Base-by-base conservation (phyloP, 805 yeast genomes). In the Kluyveromyces dobzhanskii region DNA sequence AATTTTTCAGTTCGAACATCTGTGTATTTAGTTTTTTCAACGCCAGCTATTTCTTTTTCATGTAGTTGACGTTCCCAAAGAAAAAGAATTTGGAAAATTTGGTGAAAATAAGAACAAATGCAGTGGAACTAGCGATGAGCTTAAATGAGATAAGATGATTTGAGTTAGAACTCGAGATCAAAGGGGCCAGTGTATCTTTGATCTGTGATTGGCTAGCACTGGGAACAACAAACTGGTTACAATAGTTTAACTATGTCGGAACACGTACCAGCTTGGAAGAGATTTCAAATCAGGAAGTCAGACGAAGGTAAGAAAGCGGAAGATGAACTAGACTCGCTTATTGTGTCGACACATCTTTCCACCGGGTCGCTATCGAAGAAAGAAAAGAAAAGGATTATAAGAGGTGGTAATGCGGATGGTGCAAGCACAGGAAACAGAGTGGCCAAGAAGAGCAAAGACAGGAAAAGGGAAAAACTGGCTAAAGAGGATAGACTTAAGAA, bases 221-320 rank as follows among this genome's bases (percentile, higher is more conserved):
- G n/a, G n/a, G n/a, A n/a, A n/a, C n/a, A n/a, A n/a, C n/a, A n/a
- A n/a, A n/a, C n/a, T n/a, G n/a, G n/a, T 24, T 24, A 12, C 9
- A 24, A 12, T 24, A 24, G 11, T 24, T 11, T 11, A 28, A 35
- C 4, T 14, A 35, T 35, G 38, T 35, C 38, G 25, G 44, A 35
- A 35, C 60, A 59, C 40, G 39, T 61, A 17, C 65, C 65, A 7
- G 65, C 65, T 8, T 61, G 65, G 65, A 59, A 59, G 37, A 51
- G 56, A 35, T 54, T 55, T 40, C 52, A 51, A 30, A 51, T 49
- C 29, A 42, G 45, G 30, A 42, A 43, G 36, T 44, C 49, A 33
- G 31, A 37, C 3, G 40, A 39, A 7, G 33, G 29, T 3, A 26
- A 39, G 11, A 36, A 29, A 11, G 21, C 13, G 1, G 38, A 37